Evolutionary conservation across 140 eudicot genomes (phyloP), one percentile per base, ranked within the genome.

Genomic region (Anethum foeniculum): DNA sequence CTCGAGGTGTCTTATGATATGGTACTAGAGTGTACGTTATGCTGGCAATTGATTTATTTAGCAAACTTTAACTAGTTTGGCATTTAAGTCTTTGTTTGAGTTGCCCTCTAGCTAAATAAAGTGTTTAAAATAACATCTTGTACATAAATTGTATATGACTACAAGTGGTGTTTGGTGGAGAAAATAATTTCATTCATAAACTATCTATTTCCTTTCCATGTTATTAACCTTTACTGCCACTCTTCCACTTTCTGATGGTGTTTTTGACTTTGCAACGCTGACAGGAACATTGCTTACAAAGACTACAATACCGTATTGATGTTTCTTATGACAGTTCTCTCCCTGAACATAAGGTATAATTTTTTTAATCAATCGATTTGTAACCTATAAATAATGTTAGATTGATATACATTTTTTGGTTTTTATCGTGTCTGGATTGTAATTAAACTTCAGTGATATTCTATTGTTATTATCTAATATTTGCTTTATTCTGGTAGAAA

Each of bases 221-320:
- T 73, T 56, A 52, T 19, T 38, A 4, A 28, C 9, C 32, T 0
- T 62, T 3, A 27, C 36, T 27, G 73, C 56, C n/a, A 7, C 77
- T 19, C 10, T 6, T 27, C 27, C 74, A 28, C 36, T 72, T 64
- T 46, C 74, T 84, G 80, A 76, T 34, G 68, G 15, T 77, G 79
- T 46, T 6, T 18, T 34, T 49, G 32, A 74, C 54, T 83, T 36
- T 58, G 47, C 41, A 16, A 21, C 77, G 34, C 69, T 80, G 73
- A 78, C 93, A 93, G 98, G 98, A 91, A 86, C 93, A 88, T 67
- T 84, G 97, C 86, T 83, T 93, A 76, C 90, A 69, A 84, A 90
- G 80, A 86, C 83, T 93, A 83, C 98, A 93, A 84, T 86, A 72
- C 79, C 91, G 97, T 52, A 85, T 93, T 75, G 97, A 93, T 83